Base-by-base conservation (phyloP, 2,329 filamentous ascomycete species). In the Nothomitra cinnamomea region DNA sequence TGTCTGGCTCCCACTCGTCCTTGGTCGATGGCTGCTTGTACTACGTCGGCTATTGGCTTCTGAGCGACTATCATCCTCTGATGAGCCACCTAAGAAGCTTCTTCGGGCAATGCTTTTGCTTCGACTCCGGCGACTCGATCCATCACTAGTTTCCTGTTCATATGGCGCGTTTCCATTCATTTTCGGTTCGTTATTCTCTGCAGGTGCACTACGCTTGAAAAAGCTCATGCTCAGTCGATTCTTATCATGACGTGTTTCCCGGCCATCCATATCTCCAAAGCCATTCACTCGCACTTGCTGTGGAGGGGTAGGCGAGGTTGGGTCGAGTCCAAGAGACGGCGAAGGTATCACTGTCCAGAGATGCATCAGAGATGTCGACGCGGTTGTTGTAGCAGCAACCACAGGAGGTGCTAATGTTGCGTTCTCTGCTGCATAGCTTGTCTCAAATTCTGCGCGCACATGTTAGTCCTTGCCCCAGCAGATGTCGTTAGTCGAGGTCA, bases 351-450 rank as follows among this genome's bases (percentile, higher is more conserved):
- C 12, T 25, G 19, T 21, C 51, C n/a, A 25, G 10, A 21, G n/a
- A 32, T 53, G 19, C 2, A 4, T 24, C 17, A 12, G 28, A n/a
- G 35, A 45, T 19, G 36, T 25, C 24, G 38, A 36, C 19, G 8
- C 17, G 36, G 42, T 15, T 28, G 42, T 15, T 28, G 22, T 7
- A 21, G 17, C 15, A 25, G 17, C 47, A 22, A 12, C 47, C 22
- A 12, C 5, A n/a, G 42, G 6, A 24, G 35, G 22, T 7, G 40
- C 73, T 59, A 86, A 78, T 36, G 79, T 71, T 13, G 75, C 72
- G 36, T 86, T 76, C 63, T 87, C 83, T 0, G 78, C 73, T 0
- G 79, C 79, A 62, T 83, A 84, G 0, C 75, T 79, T 15, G 63
- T 66, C 62, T 82, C 74, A 57, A 82, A 83, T 62, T 74, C 80